Evolutionary conservation across 352 stramenopile species (phyloP), one percentile per base, ranked within the genome.

Genomic region (Globisporangium iwayamae): DNA sequence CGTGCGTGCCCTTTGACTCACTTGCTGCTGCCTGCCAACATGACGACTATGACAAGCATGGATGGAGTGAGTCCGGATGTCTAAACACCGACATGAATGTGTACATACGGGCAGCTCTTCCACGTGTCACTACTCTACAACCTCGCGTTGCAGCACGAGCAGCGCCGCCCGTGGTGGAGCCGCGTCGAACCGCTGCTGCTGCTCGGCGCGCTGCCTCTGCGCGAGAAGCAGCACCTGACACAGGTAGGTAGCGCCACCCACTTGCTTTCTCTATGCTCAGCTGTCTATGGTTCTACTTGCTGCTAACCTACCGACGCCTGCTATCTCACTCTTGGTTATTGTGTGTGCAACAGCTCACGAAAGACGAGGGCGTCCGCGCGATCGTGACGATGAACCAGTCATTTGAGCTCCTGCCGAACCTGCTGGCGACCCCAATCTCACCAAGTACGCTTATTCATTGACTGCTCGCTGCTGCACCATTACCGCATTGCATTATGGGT

Each of bases 111-210:
- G 22, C 51, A 57, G 51, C 51, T 57, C 36, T 57, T 57, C 9
- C 79, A 91, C 60, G 73, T 94, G n/a, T 92, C 85, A 30, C 71
- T 94, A 43, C 67, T 88, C 60, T 94, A 91, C 73, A 94, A 94
- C 59, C 62, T 94, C 56, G 20, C 70, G 53, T 67, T 86, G 48
- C 67, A 71, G 5, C 63, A 87, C 48, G 70, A 79, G 28, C 66
- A 68, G 16, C 65, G 70, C 1, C 81, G 85, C 22, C 80, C 85
- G 41, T 94, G 85, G 85, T 94, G 85, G 85, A 91, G 74, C 46
- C 73, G 70, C 65, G 72, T 94, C 7, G 74, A 91, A 59, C 68
- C 78, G 39, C 71, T 74, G 39, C 66, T 94, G 51, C 61, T 94
- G 20, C 81, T 94, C 18, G 85, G 85, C 18, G 85, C 85, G 36